Evolutionary conservation across 106 monocot genomes (phyloP).

Genomic region (Dioscorea zingiberensis): DNA sequence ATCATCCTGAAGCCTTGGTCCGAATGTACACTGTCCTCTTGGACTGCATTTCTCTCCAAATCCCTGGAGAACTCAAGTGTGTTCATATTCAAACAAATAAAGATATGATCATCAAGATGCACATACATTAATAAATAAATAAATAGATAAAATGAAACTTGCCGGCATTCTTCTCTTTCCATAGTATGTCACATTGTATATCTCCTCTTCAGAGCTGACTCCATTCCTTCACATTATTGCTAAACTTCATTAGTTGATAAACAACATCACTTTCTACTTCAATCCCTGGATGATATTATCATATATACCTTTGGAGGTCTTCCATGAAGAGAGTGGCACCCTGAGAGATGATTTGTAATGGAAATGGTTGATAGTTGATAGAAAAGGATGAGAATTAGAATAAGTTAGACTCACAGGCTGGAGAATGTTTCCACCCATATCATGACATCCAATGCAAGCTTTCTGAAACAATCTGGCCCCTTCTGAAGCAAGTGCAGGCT

Average conservation of each 20-base stretch:
- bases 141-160: slow-evolving; percentile 18
- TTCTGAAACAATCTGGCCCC: slow-evolving; percentile 65
- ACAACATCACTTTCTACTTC: background rate
- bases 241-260: background rate
- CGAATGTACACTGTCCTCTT: slow-evolving; percentile 84
- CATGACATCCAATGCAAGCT: slow-evolving; percentile 92
- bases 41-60: slow-evolving; percentile 90
- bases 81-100: background rate
- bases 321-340: slow-evolving; percentile 83
- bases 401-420: slow-evolving; percentile 58
- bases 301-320: slow-evolving; percentile 64
- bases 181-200: slow-evolving; percentile 81
- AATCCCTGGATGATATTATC: background rate
- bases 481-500: slow-evolving; percentile 16
- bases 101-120: too few relatives aligned
- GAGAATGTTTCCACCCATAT: slow-evolving; percentile 83
- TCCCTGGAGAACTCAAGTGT: too few relatives aligned
- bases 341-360: slow-evolving; percentile 36
- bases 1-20: slow-evolving; percentile 71
- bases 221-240: slow-evolving; percentile 64
- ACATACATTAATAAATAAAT: too few relatives aligned
- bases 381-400: background rate
- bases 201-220: slow-evolving; percentile 47
- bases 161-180: slow-evolving; percentile 89
- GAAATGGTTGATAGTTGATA: background rate